Percentiles rank a stretch among this genome's conserved stretches.
These are phyloP conservation scores for Atalantia buxifolia DNA, from an alignment of 345 rosid species.

Conservation along the genomic window DNA sequence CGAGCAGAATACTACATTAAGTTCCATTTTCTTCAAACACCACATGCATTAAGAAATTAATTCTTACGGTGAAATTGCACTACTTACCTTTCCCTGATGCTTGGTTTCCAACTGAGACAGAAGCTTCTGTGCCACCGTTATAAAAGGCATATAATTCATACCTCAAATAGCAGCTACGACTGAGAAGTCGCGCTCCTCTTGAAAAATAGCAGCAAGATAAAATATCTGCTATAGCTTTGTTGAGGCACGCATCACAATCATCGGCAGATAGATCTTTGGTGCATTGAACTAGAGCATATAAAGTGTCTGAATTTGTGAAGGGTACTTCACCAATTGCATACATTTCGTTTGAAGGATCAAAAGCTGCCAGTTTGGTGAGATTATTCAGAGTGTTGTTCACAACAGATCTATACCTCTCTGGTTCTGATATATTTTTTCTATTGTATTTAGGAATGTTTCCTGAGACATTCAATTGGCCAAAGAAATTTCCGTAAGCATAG, in stretches of 20 bases:
- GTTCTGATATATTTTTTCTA: constrained; percentile 13
- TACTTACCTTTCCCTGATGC: constrained; percentile 19
- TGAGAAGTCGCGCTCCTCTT: constrained; percentile 31
- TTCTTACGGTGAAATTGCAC: neutral
- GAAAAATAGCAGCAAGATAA: constrained; percentile 20
- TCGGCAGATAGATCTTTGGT: constrained; percentile 24
- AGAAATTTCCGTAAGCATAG: constrained; percentile 25
- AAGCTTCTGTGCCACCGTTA: constrained; percentile 12
- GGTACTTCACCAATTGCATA: constrained; percentile 6
- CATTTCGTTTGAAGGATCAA: constrained; percentile 1
- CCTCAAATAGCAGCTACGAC: constrained; percentile 44
- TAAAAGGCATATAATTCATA: constrained; percentile 39
- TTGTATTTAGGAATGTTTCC: constrained; percentile 23
- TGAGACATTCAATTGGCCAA: constrained; percentile 23
- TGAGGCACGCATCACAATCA: constrained; percentile 34
- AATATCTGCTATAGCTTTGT: constrained; percentile 25
- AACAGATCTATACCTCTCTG: constrained; percentile 12
- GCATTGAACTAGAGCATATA: constrained; percentile 37
- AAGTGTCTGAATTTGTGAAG: neutral
- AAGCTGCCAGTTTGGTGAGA: constrained; percentile 23
- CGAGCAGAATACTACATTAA: neutral
- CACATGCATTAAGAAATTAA: neutral
- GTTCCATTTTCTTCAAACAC: neutral
- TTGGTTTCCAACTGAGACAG: constrained; percentile 4
- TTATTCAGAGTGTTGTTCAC: constrained; percentile 23